phyloP scores from a whole-genome alignment of 345 rosid species.

The Xanthoceras sorbifolium region DNA sequence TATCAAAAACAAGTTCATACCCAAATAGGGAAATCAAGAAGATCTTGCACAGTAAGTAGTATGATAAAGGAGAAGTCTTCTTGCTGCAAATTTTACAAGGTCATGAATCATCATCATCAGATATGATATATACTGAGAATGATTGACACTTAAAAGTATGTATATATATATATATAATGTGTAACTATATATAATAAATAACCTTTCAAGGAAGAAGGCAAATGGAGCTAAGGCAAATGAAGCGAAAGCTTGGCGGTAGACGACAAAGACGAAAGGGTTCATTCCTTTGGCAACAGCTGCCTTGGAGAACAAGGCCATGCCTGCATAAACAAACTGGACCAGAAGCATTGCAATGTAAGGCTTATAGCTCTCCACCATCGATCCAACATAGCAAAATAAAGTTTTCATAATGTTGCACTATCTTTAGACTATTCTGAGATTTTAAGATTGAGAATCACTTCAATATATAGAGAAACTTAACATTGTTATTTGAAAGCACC shows the following conservation, averaged over 20 bases:
- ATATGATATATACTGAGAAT: neutral
- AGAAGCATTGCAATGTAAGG: conserved; percentile 65
- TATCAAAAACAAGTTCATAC: conserved; percentile 29
- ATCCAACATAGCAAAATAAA: conserved; percentile 12
- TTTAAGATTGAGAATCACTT: neutral
- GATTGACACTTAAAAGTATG: neutral
- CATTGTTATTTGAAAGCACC: neutral
- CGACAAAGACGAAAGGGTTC: conserved; percentile 76
- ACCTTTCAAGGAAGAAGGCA: conserved; percentile 83
- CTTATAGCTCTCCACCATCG: conserved; percentile 37
- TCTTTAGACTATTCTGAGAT: neutral
- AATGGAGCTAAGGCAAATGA: conserved; percentile 63
- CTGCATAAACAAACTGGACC: conserved; percentile 67
- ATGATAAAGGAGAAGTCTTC: conserved; percentile 45
- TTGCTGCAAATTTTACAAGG: conserved; percentile 40
- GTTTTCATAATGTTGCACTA: conserved; percentile 24
- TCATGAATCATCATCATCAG: neutral
- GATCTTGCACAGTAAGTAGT: conserved; percentile 43
- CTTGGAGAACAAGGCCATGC: conserved; percentile 82
- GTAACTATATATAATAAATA: neutral
- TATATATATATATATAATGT: neutral
- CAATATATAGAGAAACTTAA: conserved; percentile 16
- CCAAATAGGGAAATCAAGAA: conserved; percentile 54
- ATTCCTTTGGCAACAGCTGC: conserved; percentile 72
- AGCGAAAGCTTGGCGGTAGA: conserved; percentile 84